Percentiles rank a stretch among this genome's conserved stretches.
These are phyloP conservation scores for Pseudozyma pruni DNA, from an alignment of 1,284 basidiomycete genomes.

Conservation along the genomic window DNA sequence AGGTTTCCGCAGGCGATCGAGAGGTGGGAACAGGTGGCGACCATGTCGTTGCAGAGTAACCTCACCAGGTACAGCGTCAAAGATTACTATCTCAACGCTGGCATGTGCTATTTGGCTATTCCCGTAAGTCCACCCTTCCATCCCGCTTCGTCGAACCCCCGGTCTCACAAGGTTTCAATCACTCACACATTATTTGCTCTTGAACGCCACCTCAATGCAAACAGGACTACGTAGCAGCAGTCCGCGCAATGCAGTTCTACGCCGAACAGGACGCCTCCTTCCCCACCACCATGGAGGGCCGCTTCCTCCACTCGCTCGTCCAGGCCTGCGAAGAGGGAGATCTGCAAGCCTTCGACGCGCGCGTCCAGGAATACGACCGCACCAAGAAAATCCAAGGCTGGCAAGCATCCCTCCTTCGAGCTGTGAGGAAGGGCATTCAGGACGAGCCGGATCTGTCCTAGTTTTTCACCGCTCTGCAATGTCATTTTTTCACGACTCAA, in stretches of 20 bases:
- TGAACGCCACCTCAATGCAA: too few relatives aligned
- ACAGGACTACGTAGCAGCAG: conserved; percentile 63
- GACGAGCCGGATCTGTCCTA: conserved; percentile 66
- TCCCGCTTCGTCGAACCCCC: not conserved
- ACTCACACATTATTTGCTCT: too few relatives aligned
- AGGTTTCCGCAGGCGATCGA: conserved; percentile 86
- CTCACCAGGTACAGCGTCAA: conserved; percentile 99
- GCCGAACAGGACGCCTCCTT: conserved; percentile 64
- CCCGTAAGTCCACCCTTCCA: conserved; percentile 73
- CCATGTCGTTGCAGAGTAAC: conserved; percentile 81
- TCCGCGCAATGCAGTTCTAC: conserved; percentile 66
- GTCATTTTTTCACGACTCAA: not conserved
- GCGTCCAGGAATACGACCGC: conserved; percentile 65
- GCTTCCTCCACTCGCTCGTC: conserved; percentile 64
- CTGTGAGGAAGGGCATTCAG: conserved; percentile 59
- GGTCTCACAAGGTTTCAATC: too few relatives aligned
- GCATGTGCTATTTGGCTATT: conserved; percentile 89
- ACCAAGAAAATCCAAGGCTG: conserved; percentile 63
- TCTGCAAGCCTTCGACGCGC: conserved; percentile 55
- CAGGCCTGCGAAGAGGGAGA: conserved; percentile 64
- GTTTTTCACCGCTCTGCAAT: not conserved
- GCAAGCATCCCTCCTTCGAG: conserved; percentile 61
- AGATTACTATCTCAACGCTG: conserved; percentile 92
- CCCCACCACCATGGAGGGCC: conserved; percentile 64
- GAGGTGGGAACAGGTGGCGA: conserved; percentile 89